A percentile compares a stretch with the other conserved stretches of the same genome.
phyloP scores from a whole-genome alignment of 169 alveolate genomes.

The Cystoisospora suis region DNA sequence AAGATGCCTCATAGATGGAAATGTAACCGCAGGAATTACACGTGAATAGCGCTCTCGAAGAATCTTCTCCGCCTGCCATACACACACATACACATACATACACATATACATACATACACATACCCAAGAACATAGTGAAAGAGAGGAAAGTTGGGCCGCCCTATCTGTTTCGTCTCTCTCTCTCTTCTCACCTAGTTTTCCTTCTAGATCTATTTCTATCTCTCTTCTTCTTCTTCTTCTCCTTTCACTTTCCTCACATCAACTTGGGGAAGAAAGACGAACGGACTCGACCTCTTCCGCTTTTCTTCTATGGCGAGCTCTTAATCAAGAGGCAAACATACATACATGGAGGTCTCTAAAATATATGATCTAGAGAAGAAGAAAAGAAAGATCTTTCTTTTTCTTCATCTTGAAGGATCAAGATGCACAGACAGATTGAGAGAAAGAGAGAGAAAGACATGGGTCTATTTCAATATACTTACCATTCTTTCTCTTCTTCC shows the following conservation, averaged over 20 bases:
- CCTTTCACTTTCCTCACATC: background rate
- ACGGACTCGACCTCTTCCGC: too few relatives aligned
- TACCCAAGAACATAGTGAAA: background rate
- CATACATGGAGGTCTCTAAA: too few relatives aligned
- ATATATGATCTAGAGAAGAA: too few relatives aligned
- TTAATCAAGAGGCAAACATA: too few relatives aligned
- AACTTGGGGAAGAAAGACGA: background rate
- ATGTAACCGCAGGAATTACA: background rate
- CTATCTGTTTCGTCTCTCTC: background rate
- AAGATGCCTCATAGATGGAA: background rate
- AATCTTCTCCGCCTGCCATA: constrained; percentile 20
- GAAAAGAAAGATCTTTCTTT: too few relatives aligned
- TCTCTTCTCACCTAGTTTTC: background rate
- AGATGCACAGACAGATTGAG: too few relatives aligned
- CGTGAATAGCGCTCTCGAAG: constrained; percentile 27
- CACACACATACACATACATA: background rate
- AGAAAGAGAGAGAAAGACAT: too few relatives aligned
- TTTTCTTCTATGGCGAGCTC: too few relatives aligned
- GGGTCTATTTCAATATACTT: too few relatives aligned
- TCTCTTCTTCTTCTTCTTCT: background rate
- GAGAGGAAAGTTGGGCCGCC: too few relatives aligned
- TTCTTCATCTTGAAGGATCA: too few relatives aligned
- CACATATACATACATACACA: background rate
- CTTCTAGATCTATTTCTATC: background rate
- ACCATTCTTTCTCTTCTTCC: background rate